These are phyloP conservation scores for Ceratobasidium sp. DNA, from an alignment of 1,284 basidiomycete genomes.

Conservation along the genomic window DNA sequence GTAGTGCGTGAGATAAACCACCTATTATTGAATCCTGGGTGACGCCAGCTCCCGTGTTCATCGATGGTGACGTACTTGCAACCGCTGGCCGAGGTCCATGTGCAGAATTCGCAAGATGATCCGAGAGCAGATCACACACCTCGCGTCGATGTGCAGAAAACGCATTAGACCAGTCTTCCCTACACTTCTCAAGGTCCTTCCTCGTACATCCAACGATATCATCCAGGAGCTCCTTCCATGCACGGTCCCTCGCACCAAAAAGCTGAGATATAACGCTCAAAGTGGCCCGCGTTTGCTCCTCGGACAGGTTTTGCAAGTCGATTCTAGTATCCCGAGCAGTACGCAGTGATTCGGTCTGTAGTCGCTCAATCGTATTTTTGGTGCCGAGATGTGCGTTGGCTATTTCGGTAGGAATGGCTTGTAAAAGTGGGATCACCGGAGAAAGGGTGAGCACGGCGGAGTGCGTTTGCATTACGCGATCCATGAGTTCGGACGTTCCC, in stretches of 20 bases:
- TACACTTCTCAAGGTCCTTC: not conserved
- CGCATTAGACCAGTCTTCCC: constrained; percentile 7
- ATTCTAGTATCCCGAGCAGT: not conserved
- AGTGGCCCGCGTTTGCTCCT: constrained; percentile 2
- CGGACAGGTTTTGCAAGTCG: not conserved
- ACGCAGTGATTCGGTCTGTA: not conserved
- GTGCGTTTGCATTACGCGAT: constrained; percentile 7
- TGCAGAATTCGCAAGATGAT: not conserved
- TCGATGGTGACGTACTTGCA: not conserved
- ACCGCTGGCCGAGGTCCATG: not conserved
- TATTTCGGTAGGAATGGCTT: constrained; percentile 9
- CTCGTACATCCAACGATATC: not conserved
- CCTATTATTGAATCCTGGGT: not conserved
- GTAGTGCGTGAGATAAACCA: no score
- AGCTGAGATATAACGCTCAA: not conserved
- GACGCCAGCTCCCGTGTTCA: not conserved
- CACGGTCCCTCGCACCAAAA: not conserved
- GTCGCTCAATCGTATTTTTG: not conserved
- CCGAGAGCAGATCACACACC: constrained; percentile 8
- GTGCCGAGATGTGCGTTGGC: constrained; percentile 7
- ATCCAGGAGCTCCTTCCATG: not conserved
- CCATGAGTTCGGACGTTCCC: not conserved
- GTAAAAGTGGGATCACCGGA: constrained; percentile 4
- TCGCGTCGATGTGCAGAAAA: constrained; percentile 26
- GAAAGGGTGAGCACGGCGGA: constrained; percentile 8